Base-by-base conservation (phyloP, 106 monocot species). In the Phalaenopsis aphrodite region DNA sequence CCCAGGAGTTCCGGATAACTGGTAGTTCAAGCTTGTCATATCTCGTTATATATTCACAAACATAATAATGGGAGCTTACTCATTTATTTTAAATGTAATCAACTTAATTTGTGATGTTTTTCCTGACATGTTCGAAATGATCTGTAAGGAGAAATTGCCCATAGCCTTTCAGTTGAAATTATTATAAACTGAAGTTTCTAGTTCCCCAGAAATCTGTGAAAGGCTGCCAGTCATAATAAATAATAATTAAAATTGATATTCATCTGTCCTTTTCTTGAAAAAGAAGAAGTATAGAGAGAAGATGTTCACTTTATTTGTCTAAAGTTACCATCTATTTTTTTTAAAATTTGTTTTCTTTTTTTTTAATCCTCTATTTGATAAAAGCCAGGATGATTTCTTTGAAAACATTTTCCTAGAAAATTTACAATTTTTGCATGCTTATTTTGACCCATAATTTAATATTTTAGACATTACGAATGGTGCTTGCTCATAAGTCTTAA, bases 1-100 rank as follows among this genome's bases (percentile, higher is more conserved):
- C 72, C 92, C 95, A 15, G 87, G 87, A 72, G 73, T 95, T 83
- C 72, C 87, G 43, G 95, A 95, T 38, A 90, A 95, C 78, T 95
- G 95, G 95, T 95, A 88, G 86, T 66, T n/a, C 38, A 77, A 49
- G 11, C 47, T 5, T 23, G 16, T 61, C 9, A 23, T 15, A 21
- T 56, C 57, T 80, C 45, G 5, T 45, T 45, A 45, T 45, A 45
- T 4, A 45, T 45, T 45, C 43, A 45, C 43, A 6, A 45, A 45
- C 43, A 45, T 45, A 4, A 4, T 30, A 4, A 45, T 45, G 48
- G 10, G 48, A 48, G 48, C 8, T 48, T 48, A 48, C 48, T 1
- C 48, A 48, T 48, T 48, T 48, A 10, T 48, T 48, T 48, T 48
- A 48, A 48, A 48, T 9, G 48, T 8, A 48, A 9, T 48, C 48